Base-by-base conservation (phyloP, 495 filamentous ascomycete genomes). In the Trichocladium antarcticum region DNA sequence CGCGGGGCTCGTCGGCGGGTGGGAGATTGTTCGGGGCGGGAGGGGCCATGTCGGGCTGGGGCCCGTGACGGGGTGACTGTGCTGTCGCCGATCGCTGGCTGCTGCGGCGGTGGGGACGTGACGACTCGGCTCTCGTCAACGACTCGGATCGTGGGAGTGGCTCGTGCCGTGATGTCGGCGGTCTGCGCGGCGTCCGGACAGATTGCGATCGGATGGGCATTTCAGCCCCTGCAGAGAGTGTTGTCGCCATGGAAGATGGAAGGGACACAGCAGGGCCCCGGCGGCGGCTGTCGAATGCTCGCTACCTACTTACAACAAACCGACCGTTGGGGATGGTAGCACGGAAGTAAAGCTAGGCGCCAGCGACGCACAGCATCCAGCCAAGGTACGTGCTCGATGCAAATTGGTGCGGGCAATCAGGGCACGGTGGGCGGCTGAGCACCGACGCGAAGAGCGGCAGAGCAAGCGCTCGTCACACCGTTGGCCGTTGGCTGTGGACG, bases 21-120 rank as follows among this genome's bases (percentile, higher is more conserved):
- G 68, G 68, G 37, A 60, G 67, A 46, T 67, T 71, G 53, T 69
- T 70, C 31, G 67, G 69, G 17, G 69, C 61, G 41, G 72, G 65
- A 32, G 67, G 61, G 28, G 75, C 65, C 72, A 79, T 79, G 37
- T 85, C 78, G 55, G 56, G n/a, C 6, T 54, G 61, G 15, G 46
- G 47, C 0, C 53, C 60, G 32, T 52, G 55, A n/a, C 57, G 57
- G n/a, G 50, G 57, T n/a, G 59, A 51, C 19, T 49, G 47, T 16
- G 50, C 43, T n/a, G 43, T 42, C 28, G 55, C 43, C 16, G 57
- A 54, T 27, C 55, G 44, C 50, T 66, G 63, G 46, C 68, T 72
- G 63, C 60, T 64, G 50, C 70, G 65, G 34, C 71, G 68, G 49
- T 69, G 66, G 41, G 69, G 58, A 43, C 61, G 63, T 57, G 71